phyloP scores from a whole-genome alignment of 1,284 basidiomycete genomes.

The Malassezia sympodialis region DNA sequence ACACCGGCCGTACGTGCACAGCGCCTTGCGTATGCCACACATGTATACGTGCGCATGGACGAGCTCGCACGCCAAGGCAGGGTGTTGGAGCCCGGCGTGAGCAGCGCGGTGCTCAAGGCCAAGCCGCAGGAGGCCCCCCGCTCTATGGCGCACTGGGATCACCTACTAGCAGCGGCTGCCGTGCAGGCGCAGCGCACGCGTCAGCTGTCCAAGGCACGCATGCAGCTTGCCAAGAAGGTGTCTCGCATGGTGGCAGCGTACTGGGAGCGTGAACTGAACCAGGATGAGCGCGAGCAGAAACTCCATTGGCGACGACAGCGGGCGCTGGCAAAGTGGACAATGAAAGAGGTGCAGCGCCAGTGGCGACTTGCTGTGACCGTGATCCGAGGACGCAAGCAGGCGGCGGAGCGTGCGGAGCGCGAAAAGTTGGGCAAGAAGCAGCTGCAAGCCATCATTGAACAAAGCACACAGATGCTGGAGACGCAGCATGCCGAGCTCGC shows the following conservation, averaged over 20 bases:
- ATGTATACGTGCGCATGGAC: conserved; percentile 23
- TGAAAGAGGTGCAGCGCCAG: conserved; percentile 63
- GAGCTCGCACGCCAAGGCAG: conserved; percentile 22
- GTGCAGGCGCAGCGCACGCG: conserved; percentile 25
- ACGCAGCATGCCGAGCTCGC: conserved; percentile 52
- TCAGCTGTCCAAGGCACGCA: conserved; percentile 41
- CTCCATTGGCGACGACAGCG: conserved; percentile 63
- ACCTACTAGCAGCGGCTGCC: conserved; percentile 24
- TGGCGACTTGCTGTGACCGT: conserved; percentile 86
- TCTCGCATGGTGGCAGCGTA: conserved; percentile 64
- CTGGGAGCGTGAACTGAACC: conserved; percentile 61
- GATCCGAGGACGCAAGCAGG: conserved; percentile 61
- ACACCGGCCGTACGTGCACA: conserved; percentile 3
- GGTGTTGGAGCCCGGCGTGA: conserved; percentile 15
- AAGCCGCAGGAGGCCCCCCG: conserved; percentile 18
- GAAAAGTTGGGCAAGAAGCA: conserved; percentile 66
- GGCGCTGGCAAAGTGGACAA: conserved; percentile 61
- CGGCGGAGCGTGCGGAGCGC: conserved; percentile 58
- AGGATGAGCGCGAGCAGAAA: conserved; percentile 57
- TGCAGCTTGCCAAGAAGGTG: conserved; percentile 52
- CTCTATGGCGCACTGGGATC: conserved; percentile 27
- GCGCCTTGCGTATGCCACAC: conserved; percentile 18
- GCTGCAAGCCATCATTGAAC: conserved; percentile 77
- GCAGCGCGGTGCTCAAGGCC: conserved; percentile 16
- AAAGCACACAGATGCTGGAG: conserved; percentile 75